These are phyloP conservation scores for Schrenkiella parvula DNA, from an alignment of 345 rosid species.

Conservation along the genomic window DNA sequence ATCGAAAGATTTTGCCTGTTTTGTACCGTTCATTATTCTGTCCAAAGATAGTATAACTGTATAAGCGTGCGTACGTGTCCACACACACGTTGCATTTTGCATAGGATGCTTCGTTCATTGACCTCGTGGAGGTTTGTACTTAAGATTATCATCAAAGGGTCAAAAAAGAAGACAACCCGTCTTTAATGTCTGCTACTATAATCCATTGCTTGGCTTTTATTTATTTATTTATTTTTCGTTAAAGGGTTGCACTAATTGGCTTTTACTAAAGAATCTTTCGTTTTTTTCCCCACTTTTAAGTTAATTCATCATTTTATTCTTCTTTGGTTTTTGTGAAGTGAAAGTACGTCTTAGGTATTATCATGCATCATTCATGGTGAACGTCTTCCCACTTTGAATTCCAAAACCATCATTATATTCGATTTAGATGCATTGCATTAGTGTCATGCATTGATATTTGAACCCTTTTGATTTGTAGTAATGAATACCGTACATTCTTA, in stretches of 20 bases:
- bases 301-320: constrained; percentile 50
- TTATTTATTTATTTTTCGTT: constrained; percentile 21
- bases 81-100: constrained; percentile 5
- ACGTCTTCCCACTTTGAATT: constrained; percentile 16
- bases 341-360: constrained; percentile 40
- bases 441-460: background rate
- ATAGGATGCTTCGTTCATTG: constrained; percentile 27
- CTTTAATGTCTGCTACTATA: constrained; percentile 78
- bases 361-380: constrained; percentile 24
- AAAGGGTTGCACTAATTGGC: constrained; percentile 43
- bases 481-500: background rate
- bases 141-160: constrained; percentile 43
- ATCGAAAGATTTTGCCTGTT: background rate
- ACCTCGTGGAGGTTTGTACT: constrained; percentile 20
- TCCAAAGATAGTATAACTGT: background rate
- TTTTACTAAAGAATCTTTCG: constrained; percentile 76
- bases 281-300: constrained; percentile 41
- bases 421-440: constrained; percentile 2
- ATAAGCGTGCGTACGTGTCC: background rate
- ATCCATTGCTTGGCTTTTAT: constrained; percentile 45
- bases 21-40: background rate
- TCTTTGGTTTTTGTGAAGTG: constrained; percentile 65
- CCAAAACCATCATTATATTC: constrained; percentile 16
- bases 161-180: constrained; percentile 59
- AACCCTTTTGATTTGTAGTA: background rate